Conservation (phyloP, 2,329 filamentous ascomycete genomes). For the Aciculosporium take region DNA sequence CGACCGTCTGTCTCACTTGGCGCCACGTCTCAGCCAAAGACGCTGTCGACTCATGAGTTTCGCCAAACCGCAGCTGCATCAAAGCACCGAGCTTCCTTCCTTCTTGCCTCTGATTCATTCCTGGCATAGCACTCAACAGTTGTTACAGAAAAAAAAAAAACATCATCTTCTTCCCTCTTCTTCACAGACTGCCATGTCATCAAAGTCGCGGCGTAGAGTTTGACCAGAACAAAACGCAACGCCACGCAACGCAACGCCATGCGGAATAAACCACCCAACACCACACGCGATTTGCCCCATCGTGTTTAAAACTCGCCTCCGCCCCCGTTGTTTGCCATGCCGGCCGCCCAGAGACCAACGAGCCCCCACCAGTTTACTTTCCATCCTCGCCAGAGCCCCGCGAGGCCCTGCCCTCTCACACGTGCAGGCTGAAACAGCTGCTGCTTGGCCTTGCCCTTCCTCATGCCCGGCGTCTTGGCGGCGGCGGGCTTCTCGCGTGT, state of each 20-base stretch:
- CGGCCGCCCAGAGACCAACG: conserved; percentile 59
- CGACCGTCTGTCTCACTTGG: too few relatives aligned
- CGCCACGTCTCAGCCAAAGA: too few relatives aligned
- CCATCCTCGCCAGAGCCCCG: conserved; percentile 60
- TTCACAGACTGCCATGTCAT: conserved; percentile 25
- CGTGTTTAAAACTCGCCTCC: conserved; percentile 41
- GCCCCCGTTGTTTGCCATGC: conserved; percentile 45
- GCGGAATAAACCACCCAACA: too few relatives aligned
- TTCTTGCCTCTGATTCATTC: too few relatives aligned
- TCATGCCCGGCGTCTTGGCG: conserved; percentile 16
- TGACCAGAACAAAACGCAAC: background rate
- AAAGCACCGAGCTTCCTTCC: too few relatives aligned
- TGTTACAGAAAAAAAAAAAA: too few relatives aligned
- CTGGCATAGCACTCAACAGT: too few relatives aligned
- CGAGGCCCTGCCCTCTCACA: conserved; percentile 50
- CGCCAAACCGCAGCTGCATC: background rate
- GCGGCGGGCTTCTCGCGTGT: conserved; percentile 29
- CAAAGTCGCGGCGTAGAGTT: conserved; percentile 6
- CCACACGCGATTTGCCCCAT: too few relatives aligned
- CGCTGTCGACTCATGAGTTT: too few relatives aligned
- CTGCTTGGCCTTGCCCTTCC: conserved; percentile 19
- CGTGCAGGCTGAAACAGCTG: conserved; percentile 20
- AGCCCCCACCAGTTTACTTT: conserved; percentile 67
- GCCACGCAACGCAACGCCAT: conserved; percentile 6
- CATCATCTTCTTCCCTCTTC: too few relatives aligned